These are phyloP conservation scores for Orbilia brochopaga DNA, from an alignment of 2,329 filamentous ascomycete genomes.

Conservation along the genomic window DNA sequence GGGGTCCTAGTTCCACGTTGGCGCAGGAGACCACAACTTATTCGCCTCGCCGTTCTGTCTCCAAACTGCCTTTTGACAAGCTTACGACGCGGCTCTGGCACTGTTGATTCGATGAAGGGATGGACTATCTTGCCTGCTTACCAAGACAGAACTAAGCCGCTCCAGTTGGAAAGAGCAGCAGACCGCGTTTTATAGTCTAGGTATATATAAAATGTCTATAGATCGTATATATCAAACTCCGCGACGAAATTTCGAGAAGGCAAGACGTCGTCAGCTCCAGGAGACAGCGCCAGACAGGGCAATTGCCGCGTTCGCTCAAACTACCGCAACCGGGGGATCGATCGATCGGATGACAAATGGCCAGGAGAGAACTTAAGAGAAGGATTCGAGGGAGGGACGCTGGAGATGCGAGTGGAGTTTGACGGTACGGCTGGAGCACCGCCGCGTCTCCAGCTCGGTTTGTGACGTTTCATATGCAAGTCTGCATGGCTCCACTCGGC, in stretches of 20 bases:
- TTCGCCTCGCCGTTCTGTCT: no score
- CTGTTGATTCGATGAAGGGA: background rate
- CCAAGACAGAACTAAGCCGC: background rate
- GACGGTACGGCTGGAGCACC: no score
- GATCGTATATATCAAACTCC: background rate
- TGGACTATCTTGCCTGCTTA: background rate
- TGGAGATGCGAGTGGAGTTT: no score
- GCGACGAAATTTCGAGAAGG: conserved; percentile 44
- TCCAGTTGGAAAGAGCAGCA: background rate
- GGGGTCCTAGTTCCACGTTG: background rate
- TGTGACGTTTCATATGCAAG: no score
- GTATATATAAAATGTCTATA: background rate
- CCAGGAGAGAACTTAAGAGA: background rate
- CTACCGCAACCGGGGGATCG: no score
- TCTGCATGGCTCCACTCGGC: no score
- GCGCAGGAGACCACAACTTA: background rate
- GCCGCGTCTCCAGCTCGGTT: no score
- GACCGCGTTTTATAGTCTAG: background rate
- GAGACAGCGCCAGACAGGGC: background rate
- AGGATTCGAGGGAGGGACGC: background rate
- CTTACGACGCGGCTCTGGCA: conserved; percentile 36
- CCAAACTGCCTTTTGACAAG: background rate
- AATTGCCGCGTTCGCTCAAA: background rate
- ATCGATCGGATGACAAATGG: conserved; percentile 27
- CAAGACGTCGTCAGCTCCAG: conserved; percentile 36